Base-by-base conservation (phyloP, 257 asterid species). In the Anisodus acutangulus region DNA sequence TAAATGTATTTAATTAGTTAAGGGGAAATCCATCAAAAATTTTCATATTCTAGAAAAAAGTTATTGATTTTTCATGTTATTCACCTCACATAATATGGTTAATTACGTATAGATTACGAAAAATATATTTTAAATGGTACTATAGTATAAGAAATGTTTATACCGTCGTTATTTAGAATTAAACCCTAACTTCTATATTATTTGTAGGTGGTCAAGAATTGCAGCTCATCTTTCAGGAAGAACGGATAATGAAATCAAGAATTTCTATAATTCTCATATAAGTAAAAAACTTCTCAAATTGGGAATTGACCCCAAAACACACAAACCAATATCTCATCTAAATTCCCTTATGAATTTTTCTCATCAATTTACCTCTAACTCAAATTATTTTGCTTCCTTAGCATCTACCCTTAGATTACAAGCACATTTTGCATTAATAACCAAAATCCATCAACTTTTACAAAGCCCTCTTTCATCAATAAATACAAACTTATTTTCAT, bases 211-310 rank as follows among this genome's bases (percentile, higher is more conserved):
- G 15, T 41, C 79, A 3, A 70, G 16, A 49, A 41, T 70, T 12
- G 35, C 35, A 5, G n/a, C 13, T 5, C 4, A 39, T 12, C 79
- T 70, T 70, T 3, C 79, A 16, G 54, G 79, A 41, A 70, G 79
- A 26, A 70, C 54, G 2, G 79, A 70, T 19, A 70, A 70, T 70
- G 79, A 70, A 2, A 19, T 70, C 31, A 41, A 70, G 79, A 70
- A 70, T 70, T 10, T 39, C 41, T 70, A 2, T 11, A 70, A 70
- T 17, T 39, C 79, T 9, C n/a, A 70, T 8, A 2, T 70, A 41
- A 41, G 26, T 10, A 70, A 41, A 19, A 41, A 70, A 19, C 79
- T 41, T 8, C 26, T 8, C 7, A 71, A 15, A 41, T 39, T 41
- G 22, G 79, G 79, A 70, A 70, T 70, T 35, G 79, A 41, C 15